A percentile compares a stretch with the other conserved stretches of the same genome.
phyloP scores from a whole-genome alignment of 768 basidiomycete genomes.

The Dioszegia aurantiaca region DNA sequence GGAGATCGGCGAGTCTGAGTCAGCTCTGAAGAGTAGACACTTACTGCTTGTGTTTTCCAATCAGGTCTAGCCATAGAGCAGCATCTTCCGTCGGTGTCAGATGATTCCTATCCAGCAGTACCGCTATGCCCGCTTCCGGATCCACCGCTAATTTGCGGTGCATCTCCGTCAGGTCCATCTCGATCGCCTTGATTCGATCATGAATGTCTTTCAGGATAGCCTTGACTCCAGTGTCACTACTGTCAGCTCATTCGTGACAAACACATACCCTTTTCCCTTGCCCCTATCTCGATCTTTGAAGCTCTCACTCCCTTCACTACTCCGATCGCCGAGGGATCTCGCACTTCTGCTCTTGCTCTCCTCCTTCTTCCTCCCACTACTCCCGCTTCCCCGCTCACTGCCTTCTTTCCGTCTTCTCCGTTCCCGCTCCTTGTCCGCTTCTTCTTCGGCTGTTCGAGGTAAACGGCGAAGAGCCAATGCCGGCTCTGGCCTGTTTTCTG shows the following conservation, averaged over 20 bases:
- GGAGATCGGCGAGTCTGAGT: constrained; percentile 79
- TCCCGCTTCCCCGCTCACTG: constrained; percentile 45
- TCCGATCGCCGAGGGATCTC: constrained; percentile 40
- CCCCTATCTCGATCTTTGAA: constrained; percentile 52
- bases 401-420: constrained; percentile 49
- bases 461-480: constrained; percentile 12
- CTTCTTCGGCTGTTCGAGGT: constrained; percentile 38
- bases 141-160: constrained; percentile 69
- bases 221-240: constrained; percentile 55
- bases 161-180: constrained; percentile 72
- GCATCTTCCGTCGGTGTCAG: constrained; percentile 24
- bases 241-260: not conserved
- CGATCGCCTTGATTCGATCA: constrained; percentile 73
- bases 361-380: constrained; percentile 25
- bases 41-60: constrained; percentile 74
- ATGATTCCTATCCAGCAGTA: constrained; percentile 25
- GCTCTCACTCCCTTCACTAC: constrained; percentile 53
- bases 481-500: constrained; percentile 25
- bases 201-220: constrained; percentile 59
- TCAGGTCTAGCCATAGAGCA: constrained; percentile 54
- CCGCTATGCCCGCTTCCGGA: constrained; percentile 40
- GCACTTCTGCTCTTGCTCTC: constrained; percentile 27
- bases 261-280: constrained; percentile 50
- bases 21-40: constrained; percentile 42
- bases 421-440: constrained; percentile 50